Evolutionary conservation across 345 rosid genomes (phyloP).

Genomic region (Populus nigra): DNA sequence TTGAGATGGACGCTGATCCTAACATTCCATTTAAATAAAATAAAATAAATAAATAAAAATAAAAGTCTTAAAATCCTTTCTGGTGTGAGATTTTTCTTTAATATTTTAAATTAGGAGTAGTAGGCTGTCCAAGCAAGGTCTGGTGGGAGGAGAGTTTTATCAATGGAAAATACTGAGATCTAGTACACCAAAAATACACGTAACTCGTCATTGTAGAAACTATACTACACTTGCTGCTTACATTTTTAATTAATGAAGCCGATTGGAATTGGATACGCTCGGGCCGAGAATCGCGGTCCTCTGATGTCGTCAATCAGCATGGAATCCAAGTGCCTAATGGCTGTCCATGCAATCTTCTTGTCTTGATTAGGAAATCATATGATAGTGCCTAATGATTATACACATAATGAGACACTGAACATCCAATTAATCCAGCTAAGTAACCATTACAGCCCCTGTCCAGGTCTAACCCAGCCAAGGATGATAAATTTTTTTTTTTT

Average conservation of each 20-base stretch:
- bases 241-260: neutral
- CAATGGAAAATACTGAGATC: no score
- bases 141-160: no score
- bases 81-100: neutral
- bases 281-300: constrained; percentile 11
- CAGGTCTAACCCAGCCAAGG: no score
- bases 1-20: no score
- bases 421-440: neutral
- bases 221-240: neutral
- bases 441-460: neutral
- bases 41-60: neutral
- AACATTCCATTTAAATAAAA: no score
- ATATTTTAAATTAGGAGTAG: neutral
- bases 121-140: no score
- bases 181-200: no score
- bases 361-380: neutral
- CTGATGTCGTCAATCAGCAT: neutral
- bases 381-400: neutral
- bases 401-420: neutral
- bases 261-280: neutral
- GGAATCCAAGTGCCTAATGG: neutral
- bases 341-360: neutral
- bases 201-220: neutral
- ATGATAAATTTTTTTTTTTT: no score
- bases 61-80: neutral